Percentiles rank a stretch among this genome's conserved stretches.
phyloP scores from a whole-genome alignment of 192 early-diverging fungal species.

The Backusella luteola region DNA sequence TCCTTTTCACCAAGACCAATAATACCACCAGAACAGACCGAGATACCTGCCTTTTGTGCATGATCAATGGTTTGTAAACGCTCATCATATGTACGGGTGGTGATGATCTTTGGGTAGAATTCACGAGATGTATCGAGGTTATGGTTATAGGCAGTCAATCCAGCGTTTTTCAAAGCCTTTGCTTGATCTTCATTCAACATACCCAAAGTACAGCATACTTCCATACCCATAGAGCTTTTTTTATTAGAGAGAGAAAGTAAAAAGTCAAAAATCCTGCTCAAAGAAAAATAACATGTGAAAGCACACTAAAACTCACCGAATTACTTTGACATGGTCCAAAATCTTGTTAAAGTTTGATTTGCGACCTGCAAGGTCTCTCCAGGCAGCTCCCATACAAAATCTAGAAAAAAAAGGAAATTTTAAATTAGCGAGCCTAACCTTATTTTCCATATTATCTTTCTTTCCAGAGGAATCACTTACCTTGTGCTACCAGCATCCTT shows the following conservation, averaged over 20 bases:
- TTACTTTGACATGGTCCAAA: conserved; percentile 69
- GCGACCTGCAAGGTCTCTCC: conserved; percentile 76
- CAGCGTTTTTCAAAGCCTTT: conserved; percentile 74
- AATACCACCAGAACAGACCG: conserved; percentile 82
- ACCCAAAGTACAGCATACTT: conserved; percentile 84
- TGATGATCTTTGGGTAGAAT: conserved; percentile 76
- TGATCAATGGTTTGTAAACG: conserved; percentile 69
- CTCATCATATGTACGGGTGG: conserved; percentile 79
- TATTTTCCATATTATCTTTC: background rate
- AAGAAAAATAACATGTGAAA: background rate
- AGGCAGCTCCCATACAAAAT: conserved; percentile 89
- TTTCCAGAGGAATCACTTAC: conserved; percentile 14
- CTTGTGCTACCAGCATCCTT: conserved; percentile 76
- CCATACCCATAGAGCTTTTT: conserved; percentile 75
- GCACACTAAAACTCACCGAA: conserved; percentile 49
- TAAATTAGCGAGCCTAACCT: conserved; percentile 1
- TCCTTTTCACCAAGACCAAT: conserved; percentile 78
- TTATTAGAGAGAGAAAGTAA: background rate
- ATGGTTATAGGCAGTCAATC: conserved; percentile 86
- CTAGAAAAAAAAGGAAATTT: conserved; percentile 6
- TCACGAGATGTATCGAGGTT: conserved; percentile 81
- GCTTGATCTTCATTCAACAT: conserved; percentile 77
- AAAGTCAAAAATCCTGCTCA: background rate
- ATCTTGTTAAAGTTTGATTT: conserved; percentile 84
- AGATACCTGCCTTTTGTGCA: conserved; percentile 76